Base-by-base conservation (phyloP, 208 protist species). In the Porcisia hertigi region DNA sequence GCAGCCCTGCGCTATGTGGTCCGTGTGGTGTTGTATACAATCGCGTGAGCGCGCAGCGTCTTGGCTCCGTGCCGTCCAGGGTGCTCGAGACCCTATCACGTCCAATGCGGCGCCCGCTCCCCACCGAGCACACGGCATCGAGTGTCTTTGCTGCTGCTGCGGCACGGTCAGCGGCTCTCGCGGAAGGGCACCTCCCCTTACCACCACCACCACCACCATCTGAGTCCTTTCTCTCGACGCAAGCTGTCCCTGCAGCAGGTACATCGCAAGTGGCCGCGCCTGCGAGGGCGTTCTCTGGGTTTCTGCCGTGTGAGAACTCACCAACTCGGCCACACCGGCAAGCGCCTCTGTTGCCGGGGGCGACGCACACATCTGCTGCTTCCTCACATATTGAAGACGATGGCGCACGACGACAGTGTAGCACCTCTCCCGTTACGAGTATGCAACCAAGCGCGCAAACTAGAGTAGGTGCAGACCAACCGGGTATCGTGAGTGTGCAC, bases 41-140 rank as follows among this genome's bases (percentile, higher is more conserved):
- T 34, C 77, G 77, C 47, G 66, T 82, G 57, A 71, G 67, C 30
- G 60, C 60, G 11, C 72, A 75, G 16, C 72, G 77, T 55, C 71
- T 70, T 25, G 77, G 72, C 52, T 77, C 72, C 11, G 77, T 82
- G 12, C 77, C 72, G 11, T 47, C 67, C 36, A 69, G 67, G 58
- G 66, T 77, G 11, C 53, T 82, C 30, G 77, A 65, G 66, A 67
- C 67, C 8, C 64, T 63, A 12, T 77, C 77, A n/a, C 72, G 72
- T 25, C 66, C 77, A 16, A 39, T 18, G 72, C 43, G 77, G 53
- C 71, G 58, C n/a, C 25, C 67, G 3, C 77, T 77, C n/a, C 77
- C 72, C 25, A 45, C 16, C 66, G 77, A 82, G 52, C 72, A 77
- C 66, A 77, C 45, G 11, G 8, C 70, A 43, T 65, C 66, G 1